Conservation (phyloP, 108 stramenopile species). For the Nitzschia putrida region DNA sequence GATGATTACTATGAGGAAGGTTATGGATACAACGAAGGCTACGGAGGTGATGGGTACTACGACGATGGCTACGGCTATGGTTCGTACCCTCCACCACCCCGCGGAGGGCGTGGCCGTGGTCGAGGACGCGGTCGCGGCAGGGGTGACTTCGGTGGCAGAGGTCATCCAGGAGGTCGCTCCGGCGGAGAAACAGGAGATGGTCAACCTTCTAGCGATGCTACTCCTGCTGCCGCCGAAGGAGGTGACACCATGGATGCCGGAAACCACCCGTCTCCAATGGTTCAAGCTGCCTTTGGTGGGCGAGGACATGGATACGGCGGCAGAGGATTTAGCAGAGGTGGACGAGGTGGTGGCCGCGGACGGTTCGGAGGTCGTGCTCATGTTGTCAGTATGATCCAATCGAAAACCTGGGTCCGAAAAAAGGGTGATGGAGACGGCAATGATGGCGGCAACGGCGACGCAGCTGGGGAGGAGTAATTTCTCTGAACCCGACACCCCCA, state of each 20-base stretch:
- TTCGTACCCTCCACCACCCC: constrained; percentile 6
- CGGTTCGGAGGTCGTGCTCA: constrained; percentile 45
- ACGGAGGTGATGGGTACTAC: constrained; percentile 11
- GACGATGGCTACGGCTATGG: constrained; percentile 26
- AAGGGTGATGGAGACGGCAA: constrained; percentile 37
- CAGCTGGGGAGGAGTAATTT: constrained; percentile 5
- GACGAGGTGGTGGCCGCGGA: constrained; percentile 44
- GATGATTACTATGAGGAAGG: not conserved
- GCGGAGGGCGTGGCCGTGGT: constrained; percentile 21
- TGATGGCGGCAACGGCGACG: constrained; percentile 2
- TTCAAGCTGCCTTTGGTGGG: constrained; percentile 42
- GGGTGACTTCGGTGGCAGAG: constrained; percentile 22
- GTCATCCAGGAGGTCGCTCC: not conserved
- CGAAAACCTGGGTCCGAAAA: constrained; percentile 79
- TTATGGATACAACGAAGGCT: constrained; percentile 25
- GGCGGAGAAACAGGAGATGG: constrained; percentile 13
- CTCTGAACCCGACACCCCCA: not conserved
- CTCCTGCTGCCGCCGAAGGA: not conserved
- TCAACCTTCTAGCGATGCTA: not conserved
- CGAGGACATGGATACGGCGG: constrained; percentile 39
- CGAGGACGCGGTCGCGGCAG: constrained; percentile 33
- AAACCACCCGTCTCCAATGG: constrained; percentile 54
- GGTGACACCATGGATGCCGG: constrained; percentile 17
- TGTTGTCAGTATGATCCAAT: constrained; percentile 62
- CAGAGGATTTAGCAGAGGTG: constrained; percentile 25